Evolutionary conservation across 371 early-diverging fungal genomes (phyloP).

Genomic region (Mucor saturninus): DNA sequence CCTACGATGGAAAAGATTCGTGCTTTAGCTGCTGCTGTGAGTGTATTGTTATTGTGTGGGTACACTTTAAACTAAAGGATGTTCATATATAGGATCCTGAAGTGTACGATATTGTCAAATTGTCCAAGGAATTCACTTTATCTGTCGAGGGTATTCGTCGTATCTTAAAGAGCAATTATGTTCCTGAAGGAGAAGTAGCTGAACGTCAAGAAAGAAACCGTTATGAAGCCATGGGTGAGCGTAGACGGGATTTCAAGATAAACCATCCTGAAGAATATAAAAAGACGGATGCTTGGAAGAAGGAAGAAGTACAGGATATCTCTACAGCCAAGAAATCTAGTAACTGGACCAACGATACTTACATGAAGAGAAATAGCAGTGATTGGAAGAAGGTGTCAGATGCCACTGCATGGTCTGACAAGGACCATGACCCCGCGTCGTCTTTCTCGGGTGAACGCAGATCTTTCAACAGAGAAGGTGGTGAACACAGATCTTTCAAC

Average conservation of each 20-base stretch:
- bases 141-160: constrained; percentile 45
- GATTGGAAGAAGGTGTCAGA: constrained; percentile 4
- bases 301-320: constrained; percentile 1
- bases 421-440: not conserved
- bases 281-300: constrained; percentile 5
- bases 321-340: not conserved
- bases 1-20: constrained; percentile 42
- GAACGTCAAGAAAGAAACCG: constrained; percentile 44
- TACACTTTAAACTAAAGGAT: not conserved
- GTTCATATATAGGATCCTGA: constrained; percentile 33
- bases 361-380: constrained; percentile 1
- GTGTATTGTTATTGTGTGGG: not conserved
- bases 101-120: constrained; percentile 19
- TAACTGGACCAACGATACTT: constrained; percentile 13
- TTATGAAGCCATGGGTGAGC: constrained; percentile 42
- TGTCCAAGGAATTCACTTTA: constrained; percentile 38
- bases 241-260: constrained; percentile 24
- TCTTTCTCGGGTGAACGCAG: not conserved
- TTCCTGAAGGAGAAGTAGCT: constrained; percentile 25
- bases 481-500: not conserved
- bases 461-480: not conserved
- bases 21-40: constrained; percentile 30
- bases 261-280: constrained; percentile 8
- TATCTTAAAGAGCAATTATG: constrained; percentile 45
- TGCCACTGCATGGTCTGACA: not conserved